Conservation (phyloP, 164 flowering plant genomes). For the Liquidambar formosana region DNA sequence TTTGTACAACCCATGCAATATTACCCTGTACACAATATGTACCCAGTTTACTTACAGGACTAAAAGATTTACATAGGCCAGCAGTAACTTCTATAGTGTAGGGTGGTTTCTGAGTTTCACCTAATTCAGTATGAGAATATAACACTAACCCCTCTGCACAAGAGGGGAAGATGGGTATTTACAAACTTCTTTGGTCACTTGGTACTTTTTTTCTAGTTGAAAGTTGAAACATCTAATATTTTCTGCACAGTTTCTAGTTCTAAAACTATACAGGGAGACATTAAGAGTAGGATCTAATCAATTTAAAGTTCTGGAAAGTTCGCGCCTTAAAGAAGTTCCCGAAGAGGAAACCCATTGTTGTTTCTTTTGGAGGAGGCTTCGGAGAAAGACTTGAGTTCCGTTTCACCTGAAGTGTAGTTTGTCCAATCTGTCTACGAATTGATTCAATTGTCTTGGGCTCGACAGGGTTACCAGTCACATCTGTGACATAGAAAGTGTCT, state of each 20-base stretch:
- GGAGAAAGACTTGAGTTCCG: slow-evolving; percentile 26
- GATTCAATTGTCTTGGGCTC: slow-evolving; percentile 69
- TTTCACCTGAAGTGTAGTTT: slow-evolving; percentile 52
- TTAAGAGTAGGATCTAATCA: slow-evolving; percentile 56
- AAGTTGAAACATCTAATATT: slow-evolving; percentile 13
- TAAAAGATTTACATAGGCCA: slow-evolving; percentile 6
- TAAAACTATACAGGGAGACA: background rate
- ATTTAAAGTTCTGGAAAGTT: slow-evolving; percentile 45
- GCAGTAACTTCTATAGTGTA: slow-evolving; percentile 15
- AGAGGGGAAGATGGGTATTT: slow-evolving; percentile 7
- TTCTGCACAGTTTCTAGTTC: slow-evolving; percentile 19
- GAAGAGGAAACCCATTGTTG: slow-evolving; percentile 54
- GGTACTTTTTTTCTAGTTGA: slow-evolving; percentile 2
- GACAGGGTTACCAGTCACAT: slow-evolving; percentile 72
- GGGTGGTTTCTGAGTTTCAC: slow-evolving; percentile 8
- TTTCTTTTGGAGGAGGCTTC: slow-evolving; percentile 44
- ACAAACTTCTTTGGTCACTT: slow-evolving; percentile 6
- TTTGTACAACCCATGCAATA: slow-evolving; percentile 14
- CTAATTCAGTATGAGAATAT: background rate
- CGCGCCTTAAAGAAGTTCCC: slow-evolving; percentile 63
- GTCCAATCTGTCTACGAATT: slow-evolving; percentile 67
- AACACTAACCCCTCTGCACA: slow-evolving; percentile 1
- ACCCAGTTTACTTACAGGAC: slow-evolving; percentile 16
- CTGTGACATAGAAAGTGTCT: slow-evolving; percentile 76
- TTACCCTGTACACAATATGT: slow-evolving; percentile 22